Conservation (phyloP, 768 basidiomycete species). For the Bullera alba region DNA sequence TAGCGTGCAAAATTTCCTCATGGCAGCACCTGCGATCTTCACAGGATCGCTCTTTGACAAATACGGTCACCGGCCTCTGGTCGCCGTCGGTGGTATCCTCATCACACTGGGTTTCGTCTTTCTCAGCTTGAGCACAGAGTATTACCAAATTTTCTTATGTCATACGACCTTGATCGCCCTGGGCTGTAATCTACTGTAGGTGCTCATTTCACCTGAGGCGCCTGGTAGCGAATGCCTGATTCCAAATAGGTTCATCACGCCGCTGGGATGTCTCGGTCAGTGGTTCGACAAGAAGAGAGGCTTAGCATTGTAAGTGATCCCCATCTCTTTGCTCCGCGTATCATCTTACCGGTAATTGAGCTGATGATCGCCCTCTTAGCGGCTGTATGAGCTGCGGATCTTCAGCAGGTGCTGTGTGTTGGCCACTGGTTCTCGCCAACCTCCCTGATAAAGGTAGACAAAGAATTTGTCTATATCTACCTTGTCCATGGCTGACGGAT, state of each 20-base stretch:
- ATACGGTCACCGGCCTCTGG: slow-evolving; percentile 13
- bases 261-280: slow-evolving; percentile 19
- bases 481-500: slow-evolving; percentile 5
- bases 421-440: no score
- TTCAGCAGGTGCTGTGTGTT: no score
- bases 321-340: neutral
- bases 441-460: no score
- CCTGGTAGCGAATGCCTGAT: neutral
- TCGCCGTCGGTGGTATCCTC: slow-evolving; percentile 7
- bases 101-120: slow-evolving; percentile 13
- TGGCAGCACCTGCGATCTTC: slow-evolving; percentile 7
- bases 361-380: no score
- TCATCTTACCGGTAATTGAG: neutral
- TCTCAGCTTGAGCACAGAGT: slow-evolving; percentile 13
- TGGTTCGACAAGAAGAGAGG: slow-evolving; percentile 20
- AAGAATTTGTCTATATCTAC: no score
- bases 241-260: slow-evolving; percentile 16
- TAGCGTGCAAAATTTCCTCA: slow-evolving; percentile 15
- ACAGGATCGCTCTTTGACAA: slow-evolving; percentile 16
- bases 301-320: slow-evolving; percentile 19
- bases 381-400: no score
- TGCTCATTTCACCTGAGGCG: no score
- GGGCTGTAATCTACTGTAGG: slow-evolving; percentile 20
- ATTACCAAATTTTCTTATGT: slow-evolving; percentile 21
- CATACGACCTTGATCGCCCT: slow-evolving; percentile 13